These are phyloP conservation scores for Pyrus betulifolia DNA, from an alignment of 306 rosid species.

Conservation along the genomic window DNA sequence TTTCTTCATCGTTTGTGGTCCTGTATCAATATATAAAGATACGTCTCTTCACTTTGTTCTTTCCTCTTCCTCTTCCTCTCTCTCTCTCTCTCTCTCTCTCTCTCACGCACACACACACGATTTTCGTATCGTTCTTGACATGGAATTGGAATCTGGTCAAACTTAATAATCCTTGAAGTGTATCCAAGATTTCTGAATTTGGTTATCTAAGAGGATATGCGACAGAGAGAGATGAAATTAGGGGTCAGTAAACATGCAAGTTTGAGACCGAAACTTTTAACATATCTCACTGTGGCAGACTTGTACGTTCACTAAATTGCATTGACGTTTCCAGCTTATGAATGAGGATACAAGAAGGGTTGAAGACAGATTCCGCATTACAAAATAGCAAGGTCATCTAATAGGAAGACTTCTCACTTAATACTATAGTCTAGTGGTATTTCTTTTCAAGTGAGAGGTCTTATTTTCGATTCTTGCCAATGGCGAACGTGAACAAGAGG, in stretches of 20 bases:
- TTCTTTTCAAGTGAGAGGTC: too few relatives aligned
- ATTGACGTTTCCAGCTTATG: conserved; percentile 45
- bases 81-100: conserved; percentile 12
- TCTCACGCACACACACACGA: not conserved
- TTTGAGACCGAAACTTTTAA: not conserved
- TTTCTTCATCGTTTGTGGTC: too few relatives aligned
- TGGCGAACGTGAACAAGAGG: too few relatives aligned
- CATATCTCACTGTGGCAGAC: not conserved
- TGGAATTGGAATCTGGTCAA: not conserved
- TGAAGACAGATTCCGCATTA: conserved; percentile 28
- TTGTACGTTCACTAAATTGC: not conserved
- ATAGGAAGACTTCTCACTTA: too few relatives aligned
- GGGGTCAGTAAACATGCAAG: conserved; percentile 37
- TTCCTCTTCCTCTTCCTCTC: conserved; percentile 11
- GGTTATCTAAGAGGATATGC: conserved; percentile 67
- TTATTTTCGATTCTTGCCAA: too few relatives aligned
- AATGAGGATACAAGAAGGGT: conserved; percentile 21
- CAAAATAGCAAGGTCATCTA: conserved; percentile 17
- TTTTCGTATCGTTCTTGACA: not conserved
- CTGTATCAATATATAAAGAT: too few relatives aligned
- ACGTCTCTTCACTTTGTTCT: too few relatives aligned
- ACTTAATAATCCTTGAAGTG: conserved; percentile 45
- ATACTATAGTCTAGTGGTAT: too few relatives aligned
- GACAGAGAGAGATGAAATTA: conserved; percentile 40
- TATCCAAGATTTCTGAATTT: conserved; percentile 43